Percentiles rank a stretch among this genome's conserved stretches.
Evolutionary conservation across 768 basidiomycete genomes (phyloP).

Genomic region (Asterophora parasitica): DNA sequence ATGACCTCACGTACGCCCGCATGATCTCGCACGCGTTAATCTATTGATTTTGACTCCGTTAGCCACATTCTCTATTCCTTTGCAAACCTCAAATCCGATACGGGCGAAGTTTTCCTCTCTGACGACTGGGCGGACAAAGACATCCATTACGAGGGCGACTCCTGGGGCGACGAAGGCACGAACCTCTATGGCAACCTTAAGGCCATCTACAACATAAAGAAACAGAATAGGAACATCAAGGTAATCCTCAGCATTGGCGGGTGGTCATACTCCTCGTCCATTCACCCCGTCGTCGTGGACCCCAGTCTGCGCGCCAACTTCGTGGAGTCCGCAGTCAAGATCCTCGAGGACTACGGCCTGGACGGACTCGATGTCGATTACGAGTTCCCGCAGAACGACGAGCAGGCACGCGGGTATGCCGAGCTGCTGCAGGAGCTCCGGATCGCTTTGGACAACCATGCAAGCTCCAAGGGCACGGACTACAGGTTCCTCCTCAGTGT

Average conservation of each 20-base stretch:
- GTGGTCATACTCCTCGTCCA: constrained; percentile 88
- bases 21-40: neutral
- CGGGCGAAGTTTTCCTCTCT: constrained; percentile 84
- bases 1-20: constrained; percentile 75
- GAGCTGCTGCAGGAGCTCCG: constrained; percentile 77
- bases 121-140: constrained; percentile 96
- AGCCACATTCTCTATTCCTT: constrained; percentile 93
- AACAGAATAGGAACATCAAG: constrained; percentile 75
- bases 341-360: constrained; percentile 88
- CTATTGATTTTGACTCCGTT: constrained; percentile 8
- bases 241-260: constrained; percentile 89
- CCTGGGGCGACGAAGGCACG: constrained; percentile 86
- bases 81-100: constrained; percentile 78
- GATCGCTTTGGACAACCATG: constrained; percentile 69
- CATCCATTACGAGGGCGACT: constrained; percentile 93
- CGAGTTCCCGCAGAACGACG: constrained; percentile 81
- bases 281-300: constrained; percentile 76
- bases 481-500: constrained; percentile 75
- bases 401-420: constrained; percentile 80
- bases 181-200: constrained; percentile 97
- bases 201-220: constrained; percentile 88
- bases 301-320: constrained; percentile 65
- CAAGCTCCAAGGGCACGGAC: constrained; percentile 46
- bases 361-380: constrained; percentile 93
- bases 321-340: constrained; percentile 69